A percentile compares a stretch with the other conserved stretches of the same genome.
Evolutionary conservation across 2,329 filamentous ascomycete genomes (phyloP).

Genomic region (Colletotrichum graminicola): DNA sequence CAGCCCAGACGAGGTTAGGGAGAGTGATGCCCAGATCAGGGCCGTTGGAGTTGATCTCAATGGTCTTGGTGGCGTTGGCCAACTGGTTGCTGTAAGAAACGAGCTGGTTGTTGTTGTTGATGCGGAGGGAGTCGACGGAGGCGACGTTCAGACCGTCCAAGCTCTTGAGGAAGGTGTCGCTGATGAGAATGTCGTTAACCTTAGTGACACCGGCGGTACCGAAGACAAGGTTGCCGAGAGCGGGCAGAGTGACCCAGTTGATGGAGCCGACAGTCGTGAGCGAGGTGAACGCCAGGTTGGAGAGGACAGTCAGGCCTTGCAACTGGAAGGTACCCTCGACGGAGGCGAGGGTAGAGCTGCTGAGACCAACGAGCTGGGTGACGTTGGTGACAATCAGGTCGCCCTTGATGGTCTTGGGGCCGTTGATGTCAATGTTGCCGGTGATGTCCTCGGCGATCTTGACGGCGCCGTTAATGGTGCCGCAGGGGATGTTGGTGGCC

Average conservation of each 20-base stretch:
- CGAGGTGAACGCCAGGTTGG: constrained; percentile 72
- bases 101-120: constrained; percentile 92
- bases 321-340: constrained; percentile 81
- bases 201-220: constrained; percentile 70
- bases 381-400: constrained; percentile 73
- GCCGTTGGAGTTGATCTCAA: constrained; percentile 87
- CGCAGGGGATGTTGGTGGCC: constrained; percentile 73
- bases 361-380: constrained; percentile 69
- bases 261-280: constrained; percentile 77
- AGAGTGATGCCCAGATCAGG: constrained; percentile 77
- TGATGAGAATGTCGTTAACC: constrained; percentile 78
- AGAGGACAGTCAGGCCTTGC: constrained; percentile 75
- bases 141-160: constrained; percentile 86
- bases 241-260: constrained; percentile 78
- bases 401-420: constrained; percentile 68
- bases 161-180: constrained; percentile 85
- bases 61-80: constrained; percentile 76
- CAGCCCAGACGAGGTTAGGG: constrained; percentile 77
- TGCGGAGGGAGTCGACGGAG: constrained; percentile 78
- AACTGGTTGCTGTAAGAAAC: constrained; percentile 82
- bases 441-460: constrained; percentile 69
- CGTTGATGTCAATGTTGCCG: constrained; percentile 72
- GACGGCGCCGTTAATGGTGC: constrained; percentile 77
- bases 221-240: constrained; percentile 63
- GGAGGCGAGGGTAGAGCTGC: constrained; percentile 69